Base-by-base conservation (phyloP, 1,284 basidiomycete species). In the Malassezia nana region DNA sequence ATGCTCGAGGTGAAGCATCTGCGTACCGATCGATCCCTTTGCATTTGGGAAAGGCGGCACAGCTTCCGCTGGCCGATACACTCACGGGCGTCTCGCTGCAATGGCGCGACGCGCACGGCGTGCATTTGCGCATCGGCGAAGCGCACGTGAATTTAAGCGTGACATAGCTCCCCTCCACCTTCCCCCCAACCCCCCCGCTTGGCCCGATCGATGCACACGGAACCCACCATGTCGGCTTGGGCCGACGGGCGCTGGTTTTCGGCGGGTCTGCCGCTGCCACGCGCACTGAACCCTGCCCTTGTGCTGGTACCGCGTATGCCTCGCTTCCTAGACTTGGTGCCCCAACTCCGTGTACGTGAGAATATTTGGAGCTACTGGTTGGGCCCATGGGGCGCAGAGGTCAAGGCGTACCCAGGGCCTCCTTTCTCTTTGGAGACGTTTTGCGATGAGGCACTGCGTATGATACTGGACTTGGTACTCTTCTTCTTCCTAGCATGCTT, bases 1-100 rank as follows among this genome's bases (percentile, higher is more conserved):
- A 9, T 38, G 18, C 35, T 9, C 18, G 20, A 18, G 35, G 35
- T n/a, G 86, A 85, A 0, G 46, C 54, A 16, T 65, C 63, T 12
- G 65, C 72, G n/a, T 74, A 72, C 59, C 70, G 70, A 51, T 57
- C 69, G 8, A 55, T 73, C 40, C 43, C 62, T 41, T 65, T 70
- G 54, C 62, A 67, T 28, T 56, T 70, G 1, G 66, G 64, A 1
- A 52, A 50, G 1, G 59, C 57, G 12, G 62, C 50, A 8, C 40
- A 28, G 24, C 28, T 57, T 22, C 22, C 39, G 4, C 57, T 16
- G 3, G 40, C 45, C 6, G 47, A 55, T 18, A 40, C 50, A 6
- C 35, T 51, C 1, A 22, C 35, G 5, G 28, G 35, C 2, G 63
- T 71, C 18, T 42, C 54, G 20, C 66, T 72, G 33, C 58, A 63